phyloP scores from a whole-genome alignment of 305 asterid species.

The Fraxinus velutina region DNA sequence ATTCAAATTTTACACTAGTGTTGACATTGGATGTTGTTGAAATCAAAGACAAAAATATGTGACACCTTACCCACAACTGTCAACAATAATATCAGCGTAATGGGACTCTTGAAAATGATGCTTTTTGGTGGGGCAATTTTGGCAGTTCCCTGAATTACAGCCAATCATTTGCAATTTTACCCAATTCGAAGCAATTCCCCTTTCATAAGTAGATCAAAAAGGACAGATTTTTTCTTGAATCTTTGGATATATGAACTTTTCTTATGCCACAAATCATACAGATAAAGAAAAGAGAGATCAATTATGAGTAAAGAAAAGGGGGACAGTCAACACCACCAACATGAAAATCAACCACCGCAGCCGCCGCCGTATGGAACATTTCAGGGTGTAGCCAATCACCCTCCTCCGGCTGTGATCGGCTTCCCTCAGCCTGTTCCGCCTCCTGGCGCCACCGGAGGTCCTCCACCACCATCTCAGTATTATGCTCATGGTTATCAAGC shows the following conservation, averaged over 20 bases:
- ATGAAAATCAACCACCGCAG: constrained; percentile 27
- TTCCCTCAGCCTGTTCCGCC: constrained; percentile 90
- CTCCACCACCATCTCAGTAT: constrained; percentile 37
- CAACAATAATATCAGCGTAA: too few relatives aligned
- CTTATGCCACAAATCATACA: not conserved
- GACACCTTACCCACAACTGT: too few relatives aligned
- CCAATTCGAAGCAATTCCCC: not conserved
- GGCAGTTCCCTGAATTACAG: not conserved
- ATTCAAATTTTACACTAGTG: too few relatives aligned
- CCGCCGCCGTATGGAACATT: constrained; percentile 77
- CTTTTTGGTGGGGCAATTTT: not conserved
- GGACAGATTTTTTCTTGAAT: not conserved
- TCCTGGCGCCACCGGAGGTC: constrained; percentile 57
- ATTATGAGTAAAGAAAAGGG: constrained; percentile 56
- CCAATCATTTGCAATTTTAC: not conserved
- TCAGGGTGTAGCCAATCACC: constrained; percentile 69
- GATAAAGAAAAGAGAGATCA: not conserved
- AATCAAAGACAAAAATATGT: too few relatives aligned
- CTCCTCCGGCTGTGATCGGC: constrained; percentile 64
- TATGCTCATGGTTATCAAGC: constrained; percentile 60
- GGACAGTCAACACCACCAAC: constrained; percentile 31
- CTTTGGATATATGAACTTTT: not conserved
- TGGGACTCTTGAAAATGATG: not conserved
- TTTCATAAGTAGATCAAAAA: not conserved
- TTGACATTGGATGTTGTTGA: too few relatives aligned